Conservation (phyloP, 345 rosid species). For the Citrus maxima region DNA sequence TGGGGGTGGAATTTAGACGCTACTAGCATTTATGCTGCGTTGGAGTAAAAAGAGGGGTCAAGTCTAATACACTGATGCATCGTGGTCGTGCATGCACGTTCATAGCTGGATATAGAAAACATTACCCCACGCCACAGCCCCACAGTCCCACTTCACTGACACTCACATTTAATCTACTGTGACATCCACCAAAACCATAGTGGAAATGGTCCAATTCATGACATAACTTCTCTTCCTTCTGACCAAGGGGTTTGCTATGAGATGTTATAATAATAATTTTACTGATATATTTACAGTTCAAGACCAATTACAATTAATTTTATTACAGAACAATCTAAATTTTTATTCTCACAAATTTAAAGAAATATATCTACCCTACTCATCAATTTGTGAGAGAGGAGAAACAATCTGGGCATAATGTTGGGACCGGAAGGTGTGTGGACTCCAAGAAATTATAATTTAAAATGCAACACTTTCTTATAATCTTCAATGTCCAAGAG, state of each 20-base stretch:
- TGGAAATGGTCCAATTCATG: background rate
- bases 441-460: too few relatives aligned
- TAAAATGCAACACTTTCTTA: background rate
- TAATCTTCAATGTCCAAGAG: background rate
- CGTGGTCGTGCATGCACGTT: background rate
- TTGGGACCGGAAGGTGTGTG: too few relatives aligned
- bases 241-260: background rate
- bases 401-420: too few relatives aligned
- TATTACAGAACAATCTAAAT: too few relatives aligned
- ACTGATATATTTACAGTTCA: too few relatives aligned
- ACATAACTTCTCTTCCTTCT: background rate
- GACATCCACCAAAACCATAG: background rate
- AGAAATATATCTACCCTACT: too few relatives aligned
- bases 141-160: background rate
- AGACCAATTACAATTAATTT: too few relatives aligned
- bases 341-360: too few relatives aligned
- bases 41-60: background rate
- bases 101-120: background rate
- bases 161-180: background rate
- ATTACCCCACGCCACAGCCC: slow-evolving; percentile 2
- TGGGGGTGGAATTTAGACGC: background rate
- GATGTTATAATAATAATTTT: background rate
- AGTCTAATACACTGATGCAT: background rate
- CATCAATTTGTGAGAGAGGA: too few relatives aligned
- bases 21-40: background rate